Evolutionary conservation across 176 grass and related monocot genomes (phyloP).

Genomic region (Ensete glaucum): DNA sequence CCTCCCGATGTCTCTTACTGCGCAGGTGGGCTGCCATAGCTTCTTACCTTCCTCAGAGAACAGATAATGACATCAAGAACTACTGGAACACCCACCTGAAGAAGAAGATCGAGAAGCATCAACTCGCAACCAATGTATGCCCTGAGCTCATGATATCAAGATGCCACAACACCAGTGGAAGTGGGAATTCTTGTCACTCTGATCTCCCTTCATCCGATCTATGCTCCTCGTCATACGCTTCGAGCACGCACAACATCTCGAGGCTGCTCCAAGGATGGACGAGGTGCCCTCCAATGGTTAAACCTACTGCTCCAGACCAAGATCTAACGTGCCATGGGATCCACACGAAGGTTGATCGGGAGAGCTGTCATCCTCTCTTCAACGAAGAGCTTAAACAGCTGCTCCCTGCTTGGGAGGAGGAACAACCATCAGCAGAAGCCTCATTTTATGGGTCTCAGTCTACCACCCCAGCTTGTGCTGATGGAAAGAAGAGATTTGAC

Average conservation of each 20-base stretch:
- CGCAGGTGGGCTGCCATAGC: slow-evolving; percentile 2
- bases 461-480: not conserved
- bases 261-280: slow-evolving; percentile 5
- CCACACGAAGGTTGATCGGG: not conserved
- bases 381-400: not conserved
- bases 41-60: not conserved
- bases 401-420: not conserved
- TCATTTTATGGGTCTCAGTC: not conserved
- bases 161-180: not conserved
- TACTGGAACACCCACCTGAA: slow-evolving; percentile 8
- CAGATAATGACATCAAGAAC: slow-evolving; percentile 6
- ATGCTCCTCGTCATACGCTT: slow-evolving; percentile 5
- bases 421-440: not conserved
- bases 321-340: not conserved
- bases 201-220: no score
- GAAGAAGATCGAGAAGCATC: not conserved
- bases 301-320: not conserved
- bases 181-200: not conserved
- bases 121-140: not conserved
- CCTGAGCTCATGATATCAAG: not conserved
- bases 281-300: not conserved
- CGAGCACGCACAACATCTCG: slow-evolving; percentile 13
- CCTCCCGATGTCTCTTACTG: not conserved
- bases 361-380: not conserved
- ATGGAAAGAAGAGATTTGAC: slow-evolving; percentile 1